A percentile compares a stretch with the other conserved stretches of the same genome.
Conservation (phyloP, 2,329 filamentous ascomycete genomes). For the Venturia oleaginea region DNA sequence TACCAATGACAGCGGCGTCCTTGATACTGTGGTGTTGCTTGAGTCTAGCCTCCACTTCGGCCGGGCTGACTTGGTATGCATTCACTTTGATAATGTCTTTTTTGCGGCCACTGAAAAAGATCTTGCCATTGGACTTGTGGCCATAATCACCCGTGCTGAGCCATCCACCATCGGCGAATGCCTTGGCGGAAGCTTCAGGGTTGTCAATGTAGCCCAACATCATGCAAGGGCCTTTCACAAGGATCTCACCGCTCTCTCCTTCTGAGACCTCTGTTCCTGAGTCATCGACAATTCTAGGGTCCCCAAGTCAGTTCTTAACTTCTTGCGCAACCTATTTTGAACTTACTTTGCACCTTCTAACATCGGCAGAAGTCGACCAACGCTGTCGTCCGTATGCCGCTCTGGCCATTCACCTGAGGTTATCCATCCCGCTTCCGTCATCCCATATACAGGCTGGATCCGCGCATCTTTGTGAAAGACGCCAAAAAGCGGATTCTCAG, state of each 20-base stretch:
- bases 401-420: slow-evolving; percentile 23
- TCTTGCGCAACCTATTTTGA: background rate
- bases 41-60: slow-evolving; percentile 11
- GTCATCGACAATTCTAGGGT: slow-evolving; percentile 13
- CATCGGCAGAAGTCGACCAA: slow-evolving; percentile 18
- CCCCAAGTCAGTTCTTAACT: background rate
- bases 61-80: slow-evolving; percentile 13
- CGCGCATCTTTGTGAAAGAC: slow-evolving; percentile 33
- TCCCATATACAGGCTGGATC: slow-evolving; percentile 38
- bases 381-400: slow-evolving; percentile 17
- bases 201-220: slow-evolving; percentile 16
- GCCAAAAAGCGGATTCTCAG: slow-evolving; percentile 38
- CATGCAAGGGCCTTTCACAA: slow-evolving; percentile 11
- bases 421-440: slow-evolving; percentile 22
- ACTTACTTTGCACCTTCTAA: slow-evolving; percentile 15
- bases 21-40: slow-evolving; percentile 12
- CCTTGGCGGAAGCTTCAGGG: slow-evolving; percentile 12
- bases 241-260: slow-evolving; percentile 12
- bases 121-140: slow-evolving; percentile 11
- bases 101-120: slow-evolving; percentile 15
- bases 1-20: slow-evolving; percentile 15
- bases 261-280: slow-evolving; percentile 1
- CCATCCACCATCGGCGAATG: slow-evolving; percentile 13
- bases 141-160: slow-evolving; percentile 16
- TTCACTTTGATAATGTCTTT: slow-evolving; percentile 15